Base-by-base conservation (phyloP, 1,139 yeast genomes). In the Suhomyces ambrosiae region DNA sequence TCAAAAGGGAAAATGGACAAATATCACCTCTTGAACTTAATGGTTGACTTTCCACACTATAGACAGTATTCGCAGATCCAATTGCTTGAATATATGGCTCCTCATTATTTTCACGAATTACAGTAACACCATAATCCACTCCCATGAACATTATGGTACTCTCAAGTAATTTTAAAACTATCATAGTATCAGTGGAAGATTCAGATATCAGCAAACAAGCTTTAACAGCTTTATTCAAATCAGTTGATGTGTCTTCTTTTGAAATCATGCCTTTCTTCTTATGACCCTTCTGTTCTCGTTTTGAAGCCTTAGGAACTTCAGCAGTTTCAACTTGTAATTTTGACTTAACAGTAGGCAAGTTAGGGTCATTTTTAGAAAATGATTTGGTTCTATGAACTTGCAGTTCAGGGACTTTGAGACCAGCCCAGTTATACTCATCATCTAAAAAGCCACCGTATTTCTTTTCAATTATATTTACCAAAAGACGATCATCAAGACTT, bases 121-220 rank as follows among this genome's bases (percentile, higher is more conserved):
- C 53, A 23, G 74, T 66, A 2, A 66, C 74, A 3, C 79, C 76
- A 49, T 71, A 64, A 31, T 71, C 77, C 2, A 73, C 77, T 4
- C 63, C 71, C 3, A 74, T 53, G 29, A 73, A 66, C 33, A 54
- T 47, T 26, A 74, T 61, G 2, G 75, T 61, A 41, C 73, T 69
- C 37, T 66, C 63, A 1, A 76, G 56, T 21, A 77, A 50, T 35
- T 63, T 71, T 32, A 58, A 52, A 3, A 70, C 56, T 38, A 76
- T 74, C 3, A 67, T 52, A 7, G 61, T 64, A 35, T 62, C 58
- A 37, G 68, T 68, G 10, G 68, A 61, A 3, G 77, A 68, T 46
- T 74, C 80, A 0, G 79, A 69, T 22, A 77, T 74, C 22, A 69
- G 68, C 21, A 76, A 58, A 48, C 80, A 75, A 3, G 78, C 69